Evolutionary conservation across 176 grass and related monocot species (phyloP).

Genomic region (Carex cristatella): DNA sequence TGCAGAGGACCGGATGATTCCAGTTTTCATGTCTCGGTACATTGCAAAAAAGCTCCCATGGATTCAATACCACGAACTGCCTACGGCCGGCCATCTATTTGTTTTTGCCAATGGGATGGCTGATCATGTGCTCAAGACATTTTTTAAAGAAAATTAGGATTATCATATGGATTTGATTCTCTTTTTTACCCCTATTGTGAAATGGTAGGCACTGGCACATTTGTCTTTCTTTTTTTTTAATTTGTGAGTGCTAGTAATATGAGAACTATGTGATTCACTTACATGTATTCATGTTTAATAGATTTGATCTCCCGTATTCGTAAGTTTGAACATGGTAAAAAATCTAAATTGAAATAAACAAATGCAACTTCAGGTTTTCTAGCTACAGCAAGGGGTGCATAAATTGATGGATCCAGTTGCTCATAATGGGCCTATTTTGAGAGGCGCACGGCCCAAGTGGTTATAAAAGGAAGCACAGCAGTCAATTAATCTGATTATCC

Average conservation of each 20-base stretch:
- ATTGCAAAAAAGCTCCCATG: slow-evolving; percentile 51
- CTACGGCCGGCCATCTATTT: slow-evolving; percentile 57
- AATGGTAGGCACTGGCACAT: background rate
- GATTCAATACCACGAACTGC: slow-evolving; percentile 73
- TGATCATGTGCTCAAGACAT: slow-evolving; percentile 46
- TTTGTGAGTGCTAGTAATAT: background rate
- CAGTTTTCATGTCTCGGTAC: slow-evolving; percentile 46
- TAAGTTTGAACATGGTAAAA: background rate
- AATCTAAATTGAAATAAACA: background rate
- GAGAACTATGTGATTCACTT: background rate
- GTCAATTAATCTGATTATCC: background rate
- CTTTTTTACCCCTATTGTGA: background rate
- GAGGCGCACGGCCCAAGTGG: background rate
- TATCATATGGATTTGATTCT: background rate
- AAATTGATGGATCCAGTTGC: background rate
- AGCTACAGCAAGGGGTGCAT: background rate
- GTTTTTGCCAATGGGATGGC: slow-evolving; percentile 40
- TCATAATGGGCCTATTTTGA: too few relatives aligned
- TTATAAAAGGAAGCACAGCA: background rate
- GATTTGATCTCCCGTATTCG: background rate
- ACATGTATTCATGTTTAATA: background rate
- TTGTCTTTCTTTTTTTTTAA: background rate
- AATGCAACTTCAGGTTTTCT: background rate
- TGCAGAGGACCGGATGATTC: slow-evolving; percentile 48
- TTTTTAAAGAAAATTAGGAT: slow-evolving; percentile 34